phyloP scores from a whole-genome alignment of 2,329 filamentous ascomycete species.

The Pseudogymnoascus sp. region DNA sequence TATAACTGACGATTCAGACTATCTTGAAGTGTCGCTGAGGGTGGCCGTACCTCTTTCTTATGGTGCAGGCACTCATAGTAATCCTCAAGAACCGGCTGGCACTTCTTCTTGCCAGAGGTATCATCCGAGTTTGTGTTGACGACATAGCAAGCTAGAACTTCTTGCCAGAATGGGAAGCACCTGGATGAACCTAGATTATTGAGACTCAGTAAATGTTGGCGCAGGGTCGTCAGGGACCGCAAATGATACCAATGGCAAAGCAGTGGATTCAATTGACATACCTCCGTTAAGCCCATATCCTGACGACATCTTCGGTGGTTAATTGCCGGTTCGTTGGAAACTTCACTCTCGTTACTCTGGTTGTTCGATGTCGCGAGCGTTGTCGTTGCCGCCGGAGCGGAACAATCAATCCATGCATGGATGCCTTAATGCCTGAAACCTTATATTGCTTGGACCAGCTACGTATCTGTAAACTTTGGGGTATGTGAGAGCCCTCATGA shows the following conservation, averaged over 20 bases:
- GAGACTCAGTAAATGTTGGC: constrained; percentile 12
- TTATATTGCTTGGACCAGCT: constrained; percentile 10
- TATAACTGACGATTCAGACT: neutral
- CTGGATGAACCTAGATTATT: constrained; percentile 48
- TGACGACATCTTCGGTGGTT: constrained; percentile 55
- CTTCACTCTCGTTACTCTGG: constrained; percentile 7
- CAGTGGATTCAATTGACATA: constrained; percentile 36
- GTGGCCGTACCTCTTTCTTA: constrained; percentile 78
- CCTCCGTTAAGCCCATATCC: constrained; percentile 75
- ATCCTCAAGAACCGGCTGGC: constrained; percentile 75
- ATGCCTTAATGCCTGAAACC: constrained; percentile 17
- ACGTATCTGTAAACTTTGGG: constrained; percentile 10
- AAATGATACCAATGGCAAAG: neutral
- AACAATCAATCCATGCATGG: constrained; percentile 15
- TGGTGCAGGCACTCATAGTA: constrained; percentile 99
- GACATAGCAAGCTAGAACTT: constrained; percentile 96
- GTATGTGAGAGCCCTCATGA: constrained; percentile 13
- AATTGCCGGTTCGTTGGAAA: constrained; percentile 16
- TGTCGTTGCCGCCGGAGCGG: constrained; percentile 2
- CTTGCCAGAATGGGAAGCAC: constrained; percentile 99
- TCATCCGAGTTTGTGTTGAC: constrained; percentile 79
- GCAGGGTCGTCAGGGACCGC: neutral
- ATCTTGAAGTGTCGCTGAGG: neutral
- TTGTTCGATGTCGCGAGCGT: neutral
- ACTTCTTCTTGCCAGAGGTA: constrained; percentile 77